Base-by-base conservation (phyloP, 345 rosid species). In the Theobroma cacao region DNA sequence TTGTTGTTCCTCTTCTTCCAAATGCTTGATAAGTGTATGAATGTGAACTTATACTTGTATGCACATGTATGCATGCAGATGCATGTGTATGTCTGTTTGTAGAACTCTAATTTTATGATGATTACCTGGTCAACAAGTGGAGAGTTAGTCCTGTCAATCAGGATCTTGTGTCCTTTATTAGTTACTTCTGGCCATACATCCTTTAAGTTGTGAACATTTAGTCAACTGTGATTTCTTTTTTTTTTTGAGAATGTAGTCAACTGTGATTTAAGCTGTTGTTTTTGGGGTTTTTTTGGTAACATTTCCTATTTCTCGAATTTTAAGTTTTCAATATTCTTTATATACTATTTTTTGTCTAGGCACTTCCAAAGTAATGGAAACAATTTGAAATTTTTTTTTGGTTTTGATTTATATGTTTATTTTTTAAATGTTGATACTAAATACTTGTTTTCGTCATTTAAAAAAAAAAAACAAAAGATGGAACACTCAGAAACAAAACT, bases 1-100 rank as follows among this genome's bases (percentile, higher is more conserved):
- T 83, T 79, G 24, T 83, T 67, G 38, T 64, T 78, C 55, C 41
- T 63, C 48, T 79, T 75, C 31, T 79, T 82, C 72, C 61, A 71
- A 71, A 69, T 17, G 66, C 20, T 1, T 30, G 7, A 24, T 10
- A 24, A 4, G 24, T 18, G 24, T 64, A 77, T 62, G 72, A 15
- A 36, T 50, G 31, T 60, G 26, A 47, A 43, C 22, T 50, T 53
- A 45, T 33, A 11, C 28, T 43, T 74, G 48, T 53, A 3, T 77
- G 43, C 76, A 20, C 26, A 8, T 68, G 31, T 63, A 61, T 36
- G 47, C 1, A 45, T 69, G 75, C 40, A 13, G 30, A n/a, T 56
- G 69, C 18, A 31, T 80, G 13, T 72, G 28, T 76, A 9, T 34
- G 11, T 38, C 53, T 63, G 61, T 72, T 45, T 55, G 40, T 74